Base-by-base conservation (phyloP, 805 yeast species). In the Teunomyces atbi region DNA sequence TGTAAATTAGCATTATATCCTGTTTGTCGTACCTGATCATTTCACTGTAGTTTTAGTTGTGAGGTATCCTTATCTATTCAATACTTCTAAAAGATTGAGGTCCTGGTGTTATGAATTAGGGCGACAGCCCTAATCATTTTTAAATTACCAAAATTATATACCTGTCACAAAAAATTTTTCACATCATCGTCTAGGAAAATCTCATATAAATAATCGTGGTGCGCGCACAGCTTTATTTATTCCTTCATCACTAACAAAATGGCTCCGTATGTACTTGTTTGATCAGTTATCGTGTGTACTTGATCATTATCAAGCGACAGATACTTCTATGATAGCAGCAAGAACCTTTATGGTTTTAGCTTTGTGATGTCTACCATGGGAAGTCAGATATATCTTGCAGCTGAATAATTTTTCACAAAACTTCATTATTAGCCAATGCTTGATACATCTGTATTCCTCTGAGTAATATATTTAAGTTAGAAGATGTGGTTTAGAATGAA, bases 381-480 rank as follows among this genome's bases (percentile, higher is more conserved):
- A 66, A 58, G 54, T 58, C 53, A 66, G 71, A 66, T 65, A 13
- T 67, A 59, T 67, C 73, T 66, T 66, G 71, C 73, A 67, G 73
- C 53, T 50, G 55, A 52, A 49, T 49, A 35, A 47, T 54, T 48
- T 56, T 58, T 52, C 58, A 51, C 46, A 50, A 53, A 58, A 48
- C 61, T 60, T 58, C 63, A 53, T 54, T 62, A 44, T 49, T 47
- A 46, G 73, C 73, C 69, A 53, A 67, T 67, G 73, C 71, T 68
- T 66, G 73, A 66, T 65, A 62, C 49, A 64, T 67, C 73, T 67
- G 73, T 62, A 66, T 66, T 67, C 73, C 69, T 66, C 71, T 67
- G 73, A 58, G 71, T 57, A 46, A 51, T 46, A 51, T 45, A 36
- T 21, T n/a, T 36, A 36, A 36, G 28, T 28, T 13, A 48, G 49